Conservation (phyloP, 495 filamentous ascomycete genomes). For the Lepraria neglecta region DNA sequence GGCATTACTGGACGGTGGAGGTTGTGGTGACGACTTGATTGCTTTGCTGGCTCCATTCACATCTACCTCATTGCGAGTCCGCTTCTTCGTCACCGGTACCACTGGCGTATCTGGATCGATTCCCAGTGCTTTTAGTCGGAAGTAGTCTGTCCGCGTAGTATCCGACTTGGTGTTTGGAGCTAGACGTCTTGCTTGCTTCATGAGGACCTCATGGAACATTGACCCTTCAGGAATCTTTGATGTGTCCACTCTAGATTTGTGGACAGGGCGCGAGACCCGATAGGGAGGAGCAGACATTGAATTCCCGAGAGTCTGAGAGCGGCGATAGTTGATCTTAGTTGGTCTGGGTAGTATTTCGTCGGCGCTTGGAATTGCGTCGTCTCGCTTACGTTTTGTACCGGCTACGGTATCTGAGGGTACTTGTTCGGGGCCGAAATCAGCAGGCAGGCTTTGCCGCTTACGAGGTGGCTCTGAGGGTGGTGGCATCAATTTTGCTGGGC, state of each 20-base stretch:
- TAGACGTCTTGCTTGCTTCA: conserved; percentile 20
- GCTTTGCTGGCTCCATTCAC: conserved; percentile 8
- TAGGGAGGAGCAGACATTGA: conserved; percentile 18
- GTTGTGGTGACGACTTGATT: neutral
- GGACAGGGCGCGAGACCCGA: neutral
- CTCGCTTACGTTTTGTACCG: conserved; percentile 19
- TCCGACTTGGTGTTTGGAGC: conserved; percentile 18
- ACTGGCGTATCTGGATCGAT: conserved; percentile 28
- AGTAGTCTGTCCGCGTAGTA: conserved; percentile 29
- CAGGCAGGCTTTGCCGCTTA: conserved; percentile 26
- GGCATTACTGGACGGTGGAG: neutral
- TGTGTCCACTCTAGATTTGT: conserved; percentile 13
- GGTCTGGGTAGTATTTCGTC: neutral
- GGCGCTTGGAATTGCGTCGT: conserved; percentile 1
- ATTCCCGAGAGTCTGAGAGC: conserved; percentile 13
- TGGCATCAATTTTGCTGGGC: conserved; percentile 13
- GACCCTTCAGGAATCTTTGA: conserved; percentile 14
- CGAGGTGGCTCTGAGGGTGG: conserved; percentile 15
- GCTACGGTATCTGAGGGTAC: neutral
- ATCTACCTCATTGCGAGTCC: conserved; percentile 12
- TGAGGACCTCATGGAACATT: conserved; percentile 20
- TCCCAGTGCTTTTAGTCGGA: conserved; percentile 28
- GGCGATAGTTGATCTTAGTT: conserved; percentile 13
- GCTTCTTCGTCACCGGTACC: conserved; percentile 21
- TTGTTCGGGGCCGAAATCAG: conserved; percentile 11